Conservation (phyloP, 352 stramenopile genomes). For the Globisporangium megalacanthum region DNA sequence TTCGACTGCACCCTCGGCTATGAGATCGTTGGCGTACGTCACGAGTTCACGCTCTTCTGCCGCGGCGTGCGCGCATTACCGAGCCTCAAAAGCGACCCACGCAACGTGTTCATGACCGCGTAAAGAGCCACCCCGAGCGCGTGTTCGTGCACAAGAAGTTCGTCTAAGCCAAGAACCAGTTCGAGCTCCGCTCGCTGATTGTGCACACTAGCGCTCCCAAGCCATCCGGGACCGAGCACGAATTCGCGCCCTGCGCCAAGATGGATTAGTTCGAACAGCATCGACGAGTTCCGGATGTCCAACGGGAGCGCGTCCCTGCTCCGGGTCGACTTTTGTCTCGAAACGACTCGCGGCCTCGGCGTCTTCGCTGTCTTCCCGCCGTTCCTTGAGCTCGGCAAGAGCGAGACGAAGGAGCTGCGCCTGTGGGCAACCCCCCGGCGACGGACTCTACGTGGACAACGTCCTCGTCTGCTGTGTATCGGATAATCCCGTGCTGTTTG, state of each 20-base stretch:
- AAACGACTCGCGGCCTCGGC: conserved; percentile 14
- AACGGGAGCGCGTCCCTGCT: conserved; percentile 83
- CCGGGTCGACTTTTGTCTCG: conserved; percentile 53
- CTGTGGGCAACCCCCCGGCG: conserved; percentile 84
- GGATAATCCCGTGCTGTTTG: conserved; percentile 89
- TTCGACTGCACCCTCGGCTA: conserved; percentile 88
- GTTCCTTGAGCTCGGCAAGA: conserved; percentile 69
- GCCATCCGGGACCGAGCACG: conserved; percentile 31
- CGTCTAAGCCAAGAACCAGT: conserved; percentile 82
- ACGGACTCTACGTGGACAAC: conserved; percentile 63
- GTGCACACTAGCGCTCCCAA: conserved; percentile 18
- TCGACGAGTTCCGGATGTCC: conserved; percentile 90
- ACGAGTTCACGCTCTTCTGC: conserved; percentile 82
- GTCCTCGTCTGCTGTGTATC: conserved; percentile 86
- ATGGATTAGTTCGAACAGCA: conserved; percentile 63
- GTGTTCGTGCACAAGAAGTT: conserved; percentile 89
- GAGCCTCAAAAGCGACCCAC: conserved; percentile 90
- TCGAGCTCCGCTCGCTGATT: conserved; percentile 93
- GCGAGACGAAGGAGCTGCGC: conserved; percentile 88
- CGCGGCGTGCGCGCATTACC: conserved; percentile 80
- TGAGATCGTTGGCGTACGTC: conserved; percentile 85
- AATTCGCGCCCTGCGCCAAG: conserved; percentile 46
- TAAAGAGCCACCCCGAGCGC: conserved; percentile 73
- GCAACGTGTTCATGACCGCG: conserved; percentile 93
- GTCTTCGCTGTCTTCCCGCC: conserved; percentile 77